These are phyloP conservation scores for Tulasnella sp. DNA, from an alignment of 768 basidiomycete species.

Conservation along the genomic window DNA sequence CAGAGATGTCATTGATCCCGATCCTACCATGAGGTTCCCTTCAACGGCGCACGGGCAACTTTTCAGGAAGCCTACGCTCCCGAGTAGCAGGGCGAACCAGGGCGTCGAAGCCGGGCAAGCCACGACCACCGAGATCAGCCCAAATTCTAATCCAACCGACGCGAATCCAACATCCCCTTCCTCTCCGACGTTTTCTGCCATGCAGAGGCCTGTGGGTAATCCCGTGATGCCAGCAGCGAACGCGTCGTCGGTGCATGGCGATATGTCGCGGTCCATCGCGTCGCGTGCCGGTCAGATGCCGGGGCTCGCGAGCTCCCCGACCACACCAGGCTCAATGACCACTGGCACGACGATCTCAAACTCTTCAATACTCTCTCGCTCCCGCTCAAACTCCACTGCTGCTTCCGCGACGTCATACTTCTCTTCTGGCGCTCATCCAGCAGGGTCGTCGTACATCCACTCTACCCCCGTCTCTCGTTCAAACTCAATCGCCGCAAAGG, in stretches of 20 bases:
- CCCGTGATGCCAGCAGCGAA: not conserved
- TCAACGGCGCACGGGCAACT: not conserved
- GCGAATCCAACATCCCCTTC: no score
- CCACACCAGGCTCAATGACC: slow-evolving; percentile 4
- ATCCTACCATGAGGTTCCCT: slow-evolving; percentile 10
- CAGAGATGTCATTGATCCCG: not conserved
- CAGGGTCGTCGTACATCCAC: not conserved
- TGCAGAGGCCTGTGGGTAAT: no score
- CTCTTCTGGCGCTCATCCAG: not conserved
- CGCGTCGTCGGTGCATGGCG: not conserved
- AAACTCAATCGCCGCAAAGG: slow-evolving; percentile 24
- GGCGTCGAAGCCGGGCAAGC: not conserved
- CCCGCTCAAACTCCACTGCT: slow-evolving; percentile 23
- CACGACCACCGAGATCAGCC: no score
- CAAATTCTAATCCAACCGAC: no score
- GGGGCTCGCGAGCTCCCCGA: not conserved
- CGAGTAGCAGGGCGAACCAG: not conserved
- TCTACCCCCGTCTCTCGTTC: slow-evolving; percentile 22
- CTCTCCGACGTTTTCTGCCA: no score
- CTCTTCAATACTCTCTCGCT: slow-evolving; percentile 1
- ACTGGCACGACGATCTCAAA: not conserved
- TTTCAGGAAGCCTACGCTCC: not conserved
- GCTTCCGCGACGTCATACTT: not conserved
- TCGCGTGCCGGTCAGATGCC: not conserved
- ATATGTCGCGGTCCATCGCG: slow-evolving; percentile 1